Evolutionary conservation across 495 filamentous ascomycete genomes (phyloP), one percentile per base, ranked within the genome.

Genomic region (Xylaria longipes): DNA sequence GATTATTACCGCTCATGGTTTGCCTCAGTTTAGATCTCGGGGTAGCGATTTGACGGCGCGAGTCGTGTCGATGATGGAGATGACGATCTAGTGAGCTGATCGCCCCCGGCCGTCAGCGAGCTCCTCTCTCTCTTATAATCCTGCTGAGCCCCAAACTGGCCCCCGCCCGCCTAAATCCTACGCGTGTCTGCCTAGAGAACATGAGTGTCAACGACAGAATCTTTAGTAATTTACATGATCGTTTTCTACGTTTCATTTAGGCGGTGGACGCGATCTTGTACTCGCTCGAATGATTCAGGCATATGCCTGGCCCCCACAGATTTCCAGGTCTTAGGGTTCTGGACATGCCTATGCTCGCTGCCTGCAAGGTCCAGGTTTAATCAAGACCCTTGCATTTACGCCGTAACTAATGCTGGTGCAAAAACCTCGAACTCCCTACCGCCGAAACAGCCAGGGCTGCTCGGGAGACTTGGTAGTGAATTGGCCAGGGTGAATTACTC

Each of bases 1-100:
- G 65, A 22, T 57, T 68, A 4, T 29, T 39, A n/a, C 2, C n/a
- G n/a, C 46, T 45, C 65, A 68, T 68, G 65, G n/a, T 45, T 66
- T 15, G 43, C 52, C 22, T 63, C 31, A 6, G 33, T 37, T 37
- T 61, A 1, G 17, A 11, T 25, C 9, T 31, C 46, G 7, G 46
- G n/a, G 46, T 50, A 50, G 2, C 1, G n/a, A 50, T 25, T 9
- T 50, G 46, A 50, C 46, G 8, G 46, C n/a, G 46, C 46, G 46
- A 22, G 20, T 50, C 46, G 46, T 48, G 25, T 27, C 25, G n/a
- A 15, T 29, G 22, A 54, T 27, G 12, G 25, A 54, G 50, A 3
- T 27, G 25, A 9, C 27, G 14, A 20, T 29, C 29, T 56, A 56
- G 52, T 56, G 52, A 54, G 22, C 22, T 5, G 3, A 27, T 15